Evolutionary conservation across 129 eudicot species (phyloP), one percentile per base, ranked within the genome.

Genomic region (Escallonia rubra): DNA sequence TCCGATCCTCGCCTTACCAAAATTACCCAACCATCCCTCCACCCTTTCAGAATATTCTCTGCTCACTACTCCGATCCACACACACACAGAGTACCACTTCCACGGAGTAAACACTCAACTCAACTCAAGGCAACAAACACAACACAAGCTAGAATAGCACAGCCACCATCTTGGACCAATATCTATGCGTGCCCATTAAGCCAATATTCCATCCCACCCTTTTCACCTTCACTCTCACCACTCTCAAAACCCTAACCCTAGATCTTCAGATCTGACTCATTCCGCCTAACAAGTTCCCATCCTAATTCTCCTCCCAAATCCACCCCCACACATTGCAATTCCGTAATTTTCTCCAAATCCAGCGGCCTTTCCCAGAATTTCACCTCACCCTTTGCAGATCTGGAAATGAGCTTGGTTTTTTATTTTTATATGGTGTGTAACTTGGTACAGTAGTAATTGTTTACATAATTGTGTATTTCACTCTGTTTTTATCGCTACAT

Each of bases 361-460:
- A 12, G 11, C 7, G 1, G 4, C 51, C 38, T 64, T 50, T 8
- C 55, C 10, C 12, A 1, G 55, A 8, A 3, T 50, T 65, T 40
- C 42, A 38, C 43, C 47, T 60, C 39, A 4, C 48, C 2, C 66
- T 14, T 53, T 67, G 23, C 43, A 78, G 87, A 82, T 82, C 84
- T 78, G 75, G 56, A 14, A 56, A 70, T 74, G 72, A 75, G 69
- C 78, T 47, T 50, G 69, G 1, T 62, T 14, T 14, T 16, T 34
- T 7, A n/a, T 4, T 75, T 55, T 48, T 3, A 23, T 9, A 43
- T 53, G 11, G 11, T 48, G 40, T 16, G 8, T 3, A 11, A 61
- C n/a, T 40, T 23, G 2, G 7, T n/a, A 68, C 55, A 58, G 7
- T 41, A 23, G 34, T 23, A 23, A 23, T 56, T 8, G 46, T 6